Evolutionary conservation across 2,329 filamentous ascomycete species (phyloP).

Genomic region (Phialemoniopsis sp.): DNA sequence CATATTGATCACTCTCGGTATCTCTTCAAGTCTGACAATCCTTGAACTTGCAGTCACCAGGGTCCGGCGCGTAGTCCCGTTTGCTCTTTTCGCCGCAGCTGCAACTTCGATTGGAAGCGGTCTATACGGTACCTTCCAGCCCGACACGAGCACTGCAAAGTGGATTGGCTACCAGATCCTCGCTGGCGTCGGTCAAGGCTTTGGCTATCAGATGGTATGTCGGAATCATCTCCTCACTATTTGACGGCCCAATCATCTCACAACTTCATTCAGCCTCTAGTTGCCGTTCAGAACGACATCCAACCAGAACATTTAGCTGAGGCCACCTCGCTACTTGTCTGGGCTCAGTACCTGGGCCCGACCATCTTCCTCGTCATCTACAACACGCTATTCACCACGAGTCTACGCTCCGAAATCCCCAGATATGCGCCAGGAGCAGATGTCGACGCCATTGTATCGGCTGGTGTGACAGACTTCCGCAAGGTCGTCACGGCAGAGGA

Average conservation of each 20-base stretch:
- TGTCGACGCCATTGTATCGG: constrained; percentile 25
- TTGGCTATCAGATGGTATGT: constrained; percentile 19
- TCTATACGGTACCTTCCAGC: constrained; percentile 24
- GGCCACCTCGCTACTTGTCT: constrained; percentile 31
- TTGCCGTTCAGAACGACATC: constrained; percentile 19
- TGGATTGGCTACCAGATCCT: constrained; percentile 28
- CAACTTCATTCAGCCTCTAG: constrained; percentile 11
- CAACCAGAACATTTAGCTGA: constrained; percentile 15
- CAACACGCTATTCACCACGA: constrained; percentile 21
- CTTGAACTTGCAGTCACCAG: constrained; percentile 11
- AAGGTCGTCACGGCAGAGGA: constrained; percentile 29
- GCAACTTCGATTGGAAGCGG: constrained; percentile 25
- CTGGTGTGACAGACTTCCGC: constrained; percentile 36
- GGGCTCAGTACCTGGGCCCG: constrained; percentile 47
- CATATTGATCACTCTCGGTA: no score
- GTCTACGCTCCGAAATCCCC: constrained; percentile 3
- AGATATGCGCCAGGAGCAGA: constrained; percentile 31
- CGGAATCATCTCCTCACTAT: background rate
- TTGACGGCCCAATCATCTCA: background rate
- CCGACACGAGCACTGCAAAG: constrained; percentile 14
- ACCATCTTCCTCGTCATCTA: constrained; percentile 38
- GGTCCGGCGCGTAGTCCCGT: constrained; percentile 27
- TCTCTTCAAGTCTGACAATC: no score
- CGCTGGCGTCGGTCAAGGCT: constrained; percentile 17
- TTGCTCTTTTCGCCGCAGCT: constrained; percentile 20